Evolutionary conservation across 257 asterid genomes (phyloP).

Genomic region (Solanum lycopersicoides): DNA sequence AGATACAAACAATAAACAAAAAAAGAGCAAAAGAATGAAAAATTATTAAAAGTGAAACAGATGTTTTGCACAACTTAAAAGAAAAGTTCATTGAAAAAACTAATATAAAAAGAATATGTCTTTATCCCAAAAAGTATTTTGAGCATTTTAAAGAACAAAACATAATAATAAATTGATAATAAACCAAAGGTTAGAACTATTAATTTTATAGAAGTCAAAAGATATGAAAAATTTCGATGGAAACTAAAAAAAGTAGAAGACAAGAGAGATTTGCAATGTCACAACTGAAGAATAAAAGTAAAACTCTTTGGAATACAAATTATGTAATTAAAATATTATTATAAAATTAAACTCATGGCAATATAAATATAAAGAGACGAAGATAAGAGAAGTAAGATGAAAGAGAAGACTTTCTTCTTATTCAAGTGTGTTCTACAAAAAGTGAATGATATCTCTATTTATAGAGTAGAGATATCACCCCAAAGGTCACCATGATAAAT

Average conservation of each 20-base stretch:
- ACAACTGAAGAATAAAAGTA: neutral
- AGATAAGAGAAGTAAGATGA: too few species aligned
- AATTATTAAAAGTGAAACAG: too few species aligned
- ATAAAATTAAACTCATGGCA: too few species aligned
- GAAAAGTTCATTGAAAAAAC: neutral
- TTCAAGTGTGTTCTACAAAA: too few species aligned
- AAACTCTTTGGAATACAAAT: neutral
- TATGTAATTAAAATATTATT: neutral
- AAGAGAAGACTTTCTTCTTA: too few species aligned
- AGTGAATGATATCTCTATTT: too few species aligned
- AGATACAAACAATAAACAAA: neutral
- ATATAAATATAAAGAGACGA: too few species aligned
- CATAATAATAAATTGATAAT: neutral
- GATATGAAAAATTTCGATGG: neutral
- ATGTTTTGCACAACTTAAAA: too few species aligned
- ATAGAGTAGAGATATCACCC: too few species aligned
- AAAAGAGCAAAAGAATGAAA: too few species aligned
- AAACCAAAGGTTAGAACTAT: neutral
- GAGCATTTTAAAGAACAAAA: neutral
- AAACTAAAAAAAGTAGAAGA: neutral
- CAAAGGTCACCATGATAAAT: too few species aligned
- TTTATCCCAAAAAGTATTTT: neutral
- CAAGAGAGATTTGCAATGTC: neutral
- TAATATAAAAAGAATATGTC: too few species aligned
- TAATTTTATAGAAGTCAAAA: neutral